These are phyloP conservation scores for Gentiana macrophylla DNA, from an alignment of 257 asterid species.

Conservation along the genomic window DNA sequence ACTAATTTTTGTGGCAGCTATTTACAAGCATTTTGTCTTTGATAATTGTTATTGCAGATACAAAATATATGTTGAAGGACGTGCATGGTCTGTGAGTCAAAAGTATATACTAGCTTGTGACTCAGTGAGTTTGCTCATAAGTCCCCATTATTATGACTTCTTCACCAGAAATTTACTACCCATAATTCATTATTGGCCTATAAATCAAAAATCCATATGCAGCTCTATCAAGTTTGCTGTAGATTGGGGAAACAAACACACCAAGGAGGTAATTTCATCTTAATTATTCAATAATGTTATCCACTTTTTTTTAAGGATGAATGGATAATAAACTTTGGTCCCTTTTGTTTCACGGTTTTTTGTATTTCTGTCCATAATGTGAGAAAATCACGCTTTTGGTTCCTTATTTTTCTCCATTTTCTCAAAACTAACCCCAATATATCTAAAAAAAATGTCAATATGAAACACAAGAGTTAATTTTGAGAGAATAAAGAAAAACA, in stretches of 20 bases:
- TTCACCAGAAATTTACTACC: constrained; percentile 73
- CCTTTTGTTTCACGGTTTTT: no score
- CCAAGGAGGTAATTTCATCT: constrained; percentile 31
- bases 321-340: no score
- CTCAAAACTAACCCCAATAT: no score
- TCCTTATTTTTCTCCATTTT: no score
- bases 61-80: constrained; percentile 78
- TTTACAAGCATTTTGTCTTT: neutral
- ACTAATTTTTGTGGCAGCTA: neutral
- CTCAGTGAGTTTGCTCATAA: constrained; percentile 50
- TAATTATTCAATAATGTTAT: no score
- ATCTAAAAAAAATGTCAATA: no score
- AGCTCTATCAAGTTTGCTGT: constrained; percentile 60
- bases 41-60: constrained; percentile 31
- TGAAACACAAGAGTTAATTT: no score
- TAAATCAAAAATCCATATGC: constrained; percentile 32
- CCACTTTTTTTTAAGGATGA: no score
- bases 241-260: constrained; percentile 73
- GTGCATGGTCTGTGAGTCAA: constrained; percentile 83
- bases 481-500: no score
- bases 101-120: constrained; percentile 84
- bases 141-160: constrained; percentile 61
- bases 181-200: constrained; percentile 71
- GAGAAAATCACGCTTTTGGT: no score
- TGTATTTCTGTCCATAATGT: no score